phyloP scores from a whole-genome alignment of 345 rosid species.

The Eucalyptus curtisii region DNA sequence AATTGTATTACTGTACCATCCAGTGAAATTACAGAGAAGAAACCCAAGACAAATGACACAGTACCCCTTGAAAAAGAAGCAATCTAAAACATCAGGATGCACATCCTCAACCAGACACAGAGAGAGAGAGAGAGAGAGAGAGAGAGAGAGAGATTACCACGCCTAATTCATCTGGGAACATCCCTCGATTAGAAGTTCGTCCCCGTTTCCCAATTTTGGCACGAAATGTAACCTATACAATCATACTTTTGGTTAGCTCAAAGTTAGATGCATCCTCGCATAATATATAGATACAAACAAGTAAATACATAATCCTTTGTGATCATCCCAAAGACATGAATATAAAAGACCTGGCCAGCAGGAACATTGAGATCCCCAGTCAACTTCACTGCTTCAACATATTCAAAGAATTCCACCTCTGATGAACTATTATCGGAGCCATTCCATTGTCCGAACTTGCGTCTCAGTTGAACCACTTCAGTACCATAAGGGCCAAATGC shows the following conservation, averaged over 20 bases:
- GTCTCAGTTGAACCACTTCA: conserved; percentile 87
- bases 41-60: not conserved
- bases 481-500: conserved; percentile 94
- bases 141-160: conserved; percentile 46
- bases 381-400: conserved; percentile 92
- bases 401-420: conserved; percentile 77
- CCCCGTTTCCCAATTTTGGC: conserved; percentile 81
- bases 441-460: conserved; percentile 83
- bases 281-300: not conserved
- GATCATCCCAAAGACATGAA: not conserved
- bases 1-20: not conserved
- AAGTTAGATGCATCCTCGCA: not conserved
- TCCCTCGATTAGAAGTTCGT: conserved; percentile 45
- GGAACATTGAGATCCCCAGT: conserved; percentile 99
- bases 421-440: conserved; percentile 36
- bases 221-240: conserved; percentile 81
- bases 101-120: not conserved
- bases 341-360: conserved; percentile 72
- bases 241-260: conserved; percentile 1
- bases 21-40: not conserved
- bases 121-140: not conserved
- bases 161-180: conserved; percentile 81
- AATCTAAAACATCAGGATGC: not conserved
- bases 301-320: not conserved
- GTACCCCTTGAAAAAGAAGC: not conserved